A percentile compares a stretch with the other conserved stretches of the same genome.
phyloP scores from a whole-genome alignment of 2,329 filamentous ascomycete species.

The Colletotrichum liaoningense region DNA sequence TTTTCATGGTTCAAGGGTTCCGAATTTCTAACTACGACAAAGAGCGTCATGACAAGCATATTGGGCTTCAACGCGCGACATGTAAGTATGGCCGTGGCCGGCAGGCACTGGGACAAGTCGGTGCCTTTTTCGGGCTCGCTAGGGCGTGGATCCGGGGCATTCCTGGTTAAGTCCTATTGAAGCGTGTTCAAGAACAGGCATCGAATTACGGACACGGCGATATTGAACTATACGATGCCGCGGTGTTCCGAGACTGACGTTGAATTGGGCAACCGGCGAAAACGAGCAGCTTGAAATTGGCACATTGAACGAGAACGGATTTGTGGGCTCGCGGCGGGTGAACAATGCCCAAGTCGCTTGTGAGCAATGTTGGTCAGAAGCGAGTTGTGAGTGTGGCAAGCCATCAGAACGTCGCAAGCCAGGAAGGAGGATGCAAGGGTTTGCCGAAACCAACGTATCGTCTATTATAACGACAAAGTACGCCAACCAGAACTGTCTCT shows the following conservation, averaged over 20 bases:
- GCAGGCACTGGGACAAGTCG: conserved; percentile 7
- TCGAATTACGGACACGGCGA: not conserved
- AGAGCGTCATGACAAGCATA: conserved; percentile 23
- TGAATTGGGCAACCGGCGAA: not conserved
- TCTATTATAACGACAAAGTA: not conserved
- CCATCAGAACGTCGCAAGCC: not conserved
- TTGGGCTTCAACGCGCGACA: not conserved
- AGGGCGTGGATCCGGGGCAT: not conserved
- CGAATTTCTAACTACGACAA: not conserved
- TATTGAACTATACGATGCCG: not conserved
- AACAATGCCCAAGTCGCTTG: not conserved
- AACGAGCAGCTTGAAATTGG: not conserved
- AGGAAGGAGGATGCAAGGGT: too few species aligned
- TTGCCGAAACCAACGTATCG: not conserved
- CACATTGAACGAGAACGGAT: not conserved
- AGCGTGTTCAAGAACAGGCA: not conserved
- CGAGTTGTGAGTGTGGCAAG: conserved; percentile 28
- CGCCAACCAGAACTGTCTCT: not conserved
- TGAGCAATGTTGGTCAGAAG: conserved; percentile 7
- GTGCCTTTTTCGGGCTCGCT: not conserved
- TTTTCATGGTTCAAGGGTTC: conserved; percentile 27
- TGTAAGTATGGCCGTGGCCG: not conserved
- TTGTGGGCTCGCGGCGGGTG: not conserved
- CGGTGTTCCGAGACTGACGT: not conserved
- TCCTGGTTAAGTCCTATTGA: not conserved